Percentiles rank a stretch among this genome's conserved stretches.
Conservation (phyloP, 2,329 filamentous ascomycete genomes). For the Zasmidium angulare region DNA sequence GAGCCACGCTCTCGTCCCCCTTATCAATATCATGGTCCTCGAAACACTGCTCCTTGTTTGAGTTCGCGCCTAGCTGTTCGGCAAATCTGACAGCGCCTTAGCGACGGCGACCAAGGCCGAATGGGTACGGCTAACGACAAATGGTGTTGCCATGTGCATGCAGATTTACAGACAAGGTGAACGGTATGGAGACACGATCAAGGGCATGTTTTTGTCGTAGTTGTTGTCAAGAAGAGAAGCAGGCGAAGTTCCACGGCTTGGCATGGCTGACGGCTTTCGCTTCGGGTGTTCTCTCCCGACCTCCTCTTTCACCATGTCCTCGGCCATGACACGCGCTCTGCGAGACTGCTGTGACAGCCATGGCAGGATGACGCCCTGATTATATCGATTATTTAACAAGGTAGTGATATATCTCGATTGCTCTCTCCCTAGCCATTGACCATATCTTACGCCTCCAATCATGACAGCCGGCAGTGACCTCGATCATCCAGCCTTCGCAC, state of each 20-base stretch:
- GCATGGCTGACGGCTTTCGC: neutral
- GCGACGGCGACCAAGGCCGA: too few relatives aligned
- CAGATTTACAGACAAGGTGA: too few relatives aligned
- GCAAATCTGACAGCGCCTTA: too few relatives aligned
- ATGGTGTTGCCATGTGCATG: neutral
- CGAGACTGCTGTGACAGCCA: neutral
- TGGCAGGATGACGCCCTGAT: neutral
- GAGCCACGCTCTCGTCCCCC: too few relatives aligned
- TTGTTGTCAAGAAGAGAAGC: neutral
- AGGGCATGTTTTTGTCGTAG: neutral
- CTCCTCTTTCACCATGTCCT: neutral
- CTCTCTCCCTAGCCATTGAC: conserved; percentile 15
- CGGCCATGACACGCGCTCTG: neutral
- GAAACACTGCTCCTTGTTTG: too few relatives aligned
- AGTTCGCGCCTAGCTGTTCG: too few relatives aligned
- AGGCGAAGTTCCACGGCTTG: neutral
- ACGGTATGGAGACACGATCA: too few relatives aligned
- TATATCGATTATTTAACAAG: neutral
- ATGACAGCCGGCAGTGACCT: conserved; percentile 5
- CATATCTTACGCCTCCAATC: neutral
- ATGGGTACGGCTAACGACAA: too few relatives aligned
- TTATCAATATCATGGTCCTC: too few relatives aligned
- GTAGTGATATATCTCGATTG: neutral
- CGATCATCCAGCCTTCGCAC: conserved; percentile 21
- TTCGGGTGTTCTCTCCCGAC: neutral